A percentile compares a stretch with the other conserved stretches of the same genome.
These are phyloP conservation scores for Nitzschia putrida DNA, from an alignment of 108 stramenopile species.

Conservation along the genomic window DNA sequence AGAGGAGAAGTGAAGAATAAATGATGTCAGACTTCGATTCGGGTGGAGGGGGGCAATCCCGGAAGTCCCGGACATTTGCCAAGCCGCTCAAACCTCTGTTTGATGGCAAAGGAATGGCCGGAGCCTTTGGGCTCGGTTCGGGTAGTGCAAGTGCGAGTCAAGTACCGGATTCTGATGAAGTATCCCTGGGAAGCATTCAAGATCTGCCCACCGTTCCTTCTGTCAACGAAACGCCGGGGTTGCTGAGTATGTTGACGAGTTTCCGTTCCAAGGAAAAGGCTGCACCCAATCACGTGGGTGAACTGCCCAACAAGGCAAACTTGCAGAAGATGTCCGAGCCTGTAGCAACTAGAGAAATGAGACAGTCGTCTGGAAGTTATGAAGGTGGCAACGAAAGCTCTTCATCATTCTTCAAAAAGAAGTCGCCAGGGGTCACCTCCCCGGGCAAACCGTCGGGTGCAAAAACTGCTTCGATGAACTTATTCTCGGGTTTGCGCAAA, in stretches of 20 bases:
- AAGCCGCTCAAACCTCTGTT: slow-evolving; percentile 21
- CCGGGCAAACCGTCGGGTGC: background rate
- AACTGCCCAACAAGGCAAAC: slow-evolving; percentile 14
- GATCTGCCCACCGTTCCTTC: slow-evolving; percentile 17
- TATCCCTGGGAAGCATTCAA: slow-evolving; percentile 10
- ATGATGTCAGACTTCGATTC: no score
- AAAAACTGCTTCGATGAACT: background rate
- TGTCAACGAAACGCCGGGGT: slow-evolving; percentile 14
- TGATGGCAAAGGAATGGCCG: slow-evolving; percentile 14
- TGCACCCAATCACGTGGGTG: background rate
- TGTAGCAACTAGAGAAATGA: background rate
- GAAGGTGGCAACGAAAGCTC: background rate
- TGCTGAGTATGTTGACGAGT: slow-evolving; percentile 11
- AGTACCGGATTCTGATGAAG: background rate
- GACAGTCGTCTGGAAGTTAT: slow-evolving; percentile 10
- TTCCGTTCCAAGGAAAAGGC: background rate
- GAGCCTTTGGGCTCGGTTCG: background rate
- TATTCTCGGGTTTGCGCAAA: background rate
- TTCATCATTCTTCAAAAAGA: no score
- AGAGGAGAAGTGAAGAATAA: no score
- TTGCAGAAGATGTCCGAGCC: slow-evolving; percentile 1
- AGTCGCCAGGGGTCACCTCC: no score
- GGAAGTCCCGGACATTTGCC: slow-evolving; percentile 7
- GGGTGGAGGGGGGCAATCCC: no score
- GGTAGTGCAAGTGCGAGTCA: background rate